Evolutionary conservation across 345 rosid species (phyloP).

Genomic region (Erucastrum elatum): DNA sequence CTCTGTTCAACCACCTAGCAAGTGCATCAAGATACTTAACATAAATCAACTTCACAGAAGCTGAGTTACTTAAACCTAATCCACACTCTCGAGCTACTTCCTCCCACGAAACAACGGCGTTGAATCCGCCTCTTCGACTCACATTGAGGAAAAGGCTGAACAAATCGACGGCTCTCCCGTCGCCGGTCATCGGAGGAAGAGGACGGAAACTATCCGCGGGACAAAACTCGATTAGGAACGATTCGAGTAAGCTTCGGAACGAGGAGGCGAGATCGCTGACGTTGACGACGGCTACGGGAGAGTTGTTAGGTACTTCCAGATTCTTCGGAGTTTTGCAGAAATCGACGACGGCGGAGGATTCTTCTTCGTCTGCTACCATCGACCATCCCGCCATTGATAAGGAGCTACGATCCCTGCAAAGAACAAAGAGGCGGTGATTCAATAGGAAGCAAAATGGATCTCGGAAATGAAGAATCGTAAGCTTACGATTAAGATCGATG

Average conservation of each 20-base stretch:
- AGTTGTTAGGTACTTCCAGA: not conserved
- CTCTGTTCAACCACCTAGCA: conserved; percentile 48
- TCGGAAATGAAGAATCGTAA: not conserved
- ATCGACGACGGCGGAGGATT: conserved; percentile 18
- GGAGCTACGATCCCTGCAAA: conserved; percentile 22
- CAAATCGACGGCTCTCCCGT: conserved; percentile 55
- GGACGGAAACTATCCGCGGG: conserved; percentile 30
- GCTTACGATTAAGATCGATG: conserved; percentile 7
- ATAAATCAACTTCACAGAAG: conserved; percentile 51
- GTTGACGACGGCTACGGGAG: conserved; percentile 3
- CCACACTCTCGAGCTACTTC: conserved; percentile 55
- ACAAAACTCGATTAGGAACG: conserved; percentile 40
- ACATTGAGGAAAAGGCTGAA: conserved; percentile 51
- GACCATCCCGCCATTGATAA: conserved; percentile 53
- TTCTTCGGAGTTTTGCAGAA: conserved; percentile 23
- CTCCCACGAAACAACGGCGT: conserved; percentile 58
- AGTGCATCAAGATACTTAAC: conserved; percentile 50
- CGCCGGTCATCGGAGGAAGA: conserved; percentile 58
- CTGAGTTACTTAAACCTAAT: conserved; percentile 34
- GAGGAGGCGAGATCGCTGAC: conserved; percentile 23
- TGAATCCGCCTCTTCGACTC: conserved; percentile 51
- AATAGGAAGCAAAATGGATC: not conserved
- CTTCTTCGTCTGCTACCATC: conserved; percentile 37
- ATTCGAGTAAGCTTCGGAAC: conserved; percentile 37
- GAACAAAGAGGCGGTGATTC: not conserved